Evolutionary conservation across 768 basidiomycete species (phyloP).

Genomic region (Agrocybe pediades): DNA sequence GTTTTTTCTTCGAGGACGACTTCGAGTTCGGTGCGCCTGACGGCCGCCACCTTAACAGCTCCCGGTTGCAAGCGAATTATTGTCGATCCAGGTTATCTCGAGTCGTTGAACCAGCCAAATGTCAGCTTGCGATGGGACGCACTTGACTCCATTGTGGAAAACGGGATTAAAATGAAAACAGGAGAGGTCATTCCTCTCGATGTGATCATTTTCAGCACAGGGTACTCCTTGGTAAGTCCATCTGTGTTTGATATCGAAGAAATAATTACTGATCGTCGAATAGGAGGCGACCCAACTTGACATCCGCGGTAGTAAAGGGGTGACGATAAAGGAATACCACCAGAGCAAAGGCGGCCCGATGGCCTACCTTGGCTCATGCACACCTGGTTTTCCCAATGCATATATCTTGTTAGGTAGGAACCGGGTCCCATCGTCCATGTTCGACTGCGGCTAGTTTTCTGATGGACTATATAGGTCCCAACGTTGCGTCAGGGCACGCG

Average conservation of each 20-base stretch:
- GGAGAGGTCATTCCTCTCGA: slow-evolving; percentile 54
- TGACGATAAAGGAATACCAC: slow-evolving; percentile 46
- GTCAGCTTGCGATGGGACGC: slow-evolving; percentile 50
- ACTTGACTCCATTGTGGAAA: slow-evolving; percentile 48
- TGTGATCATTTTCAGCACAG: slow-evolving; percentile 60
- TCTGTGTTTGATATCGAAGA: not conserved
- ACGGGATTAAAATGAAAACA: slow-evolving; percentile 50
- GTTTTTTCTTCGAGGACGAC: slow-evolving; percentile 13
- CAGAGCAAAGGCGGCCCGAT: slow-evolving; percentile 47
- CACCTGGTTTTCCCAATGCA: slow-evolving; percentile 59
- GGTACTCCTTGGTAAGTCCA: slow-evolving; percentile 47
- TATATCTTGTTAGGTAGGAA: slow-evolving; percentile 49
- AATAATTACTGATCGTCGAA: slow-evolving; percentile 6
- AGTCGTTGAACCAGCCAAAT: slow-evolving; percentile 53
- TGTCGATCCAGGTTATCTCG: slow-evolving; percentile 59
- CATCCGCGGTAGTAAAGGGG: slow-evolving; percentile 44
- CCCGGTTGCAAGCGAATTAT: slow-evolving; percentile 69
- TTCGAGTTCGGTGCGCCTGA: not conserved
- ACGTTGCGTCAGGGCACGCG: slow-evolving; percentile 58
- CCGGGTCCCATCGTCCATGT: not conserved
- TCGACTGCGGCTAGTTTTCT: slow-evolving; percentile 8
- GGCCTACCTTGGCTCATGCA: slow-evolving; percentile 54
- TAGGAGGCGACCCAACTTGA: slow-evolving; percentile 38
- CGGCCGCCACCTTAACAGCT: no score
- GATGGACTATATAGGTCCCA: slow-evolving; percentile 43